A percentile compares a stretch with the other conserved stretches of the same genome.
Conservation (phyloP, 1,284 basidiomycete genomes). For the Cutaneotrichosporon daszewskae region DNA sequence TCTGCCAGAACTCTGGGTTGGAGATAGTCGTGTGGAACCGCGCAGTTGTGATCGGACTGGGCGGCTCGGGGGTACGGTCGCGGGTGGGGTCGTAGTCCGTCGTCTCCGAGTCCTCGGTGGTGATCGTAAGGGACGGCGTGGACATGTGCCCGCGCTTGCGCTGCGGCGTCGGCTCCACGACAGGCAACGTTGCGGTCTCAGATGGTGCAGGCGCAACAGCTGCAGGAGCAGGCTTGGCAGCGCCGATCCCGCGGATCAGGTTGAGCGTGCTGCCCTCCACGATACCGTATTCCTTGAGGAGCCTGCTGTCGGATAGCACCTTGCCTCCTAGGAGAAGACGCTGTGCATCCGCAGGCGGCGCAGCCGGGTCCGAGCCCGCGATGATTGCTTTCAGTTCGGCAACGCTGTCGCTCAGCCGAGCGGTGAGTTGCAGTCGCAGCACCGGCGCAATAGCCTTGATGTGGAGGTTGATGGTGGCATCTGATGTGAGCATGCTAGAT, state of each 20-base stretch:
- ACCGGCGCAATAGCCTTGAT: conserved; percentile 87
- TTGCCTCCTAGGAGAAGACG: conserved; percentile 86
- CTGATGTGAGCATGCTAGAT: conserved; percentile 11
- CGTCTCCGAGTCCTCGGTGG: conserved; percentile 46
- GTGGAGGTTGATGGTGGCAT: conserved; percentile 58
- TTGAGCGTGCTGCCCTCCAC: conserved; percentile 72
- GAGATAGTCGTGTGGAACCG: conserved; percentile 63
- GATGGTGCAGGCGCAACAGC: conserved; percentile 9
- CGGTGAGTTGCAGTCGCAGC: conserved; percentile 61
- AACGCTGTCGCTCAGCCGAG: conserved; percentile 72
- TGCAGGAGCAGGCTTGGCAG: conserved; percentile 53
- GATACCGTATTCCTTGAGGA: conserved; percentile 80
- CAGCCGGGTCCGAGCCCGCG: conserved; percentile 54
- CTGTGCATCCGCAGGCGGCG: conserved; percentile 65
- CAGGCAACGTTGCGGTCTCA: conserved; percentile 4
- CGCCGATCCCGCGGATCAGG: too few relatives aligned
- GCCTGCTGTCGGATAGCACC: conserved; percentile 74
- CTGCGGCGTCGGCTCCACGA: not conserved
- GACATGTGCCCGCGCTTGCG: not conserved
- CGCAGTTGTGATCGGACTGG: conserved; percentile 32
- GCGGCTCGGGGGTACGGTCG: not conserved
- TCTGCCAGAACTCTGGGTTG: conserved; percentile 69
- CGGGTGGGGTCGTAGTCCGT: conserved; percentile 5
- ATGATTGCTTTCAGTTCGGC: conserved; percentile 68
- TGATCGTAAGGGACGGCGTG: conserved; percentile 48